phyloP scores from a whole-genome alignment of 2,329 filamentous ascomycete species.

The Phyllosticta citrichinensis region DNA sequence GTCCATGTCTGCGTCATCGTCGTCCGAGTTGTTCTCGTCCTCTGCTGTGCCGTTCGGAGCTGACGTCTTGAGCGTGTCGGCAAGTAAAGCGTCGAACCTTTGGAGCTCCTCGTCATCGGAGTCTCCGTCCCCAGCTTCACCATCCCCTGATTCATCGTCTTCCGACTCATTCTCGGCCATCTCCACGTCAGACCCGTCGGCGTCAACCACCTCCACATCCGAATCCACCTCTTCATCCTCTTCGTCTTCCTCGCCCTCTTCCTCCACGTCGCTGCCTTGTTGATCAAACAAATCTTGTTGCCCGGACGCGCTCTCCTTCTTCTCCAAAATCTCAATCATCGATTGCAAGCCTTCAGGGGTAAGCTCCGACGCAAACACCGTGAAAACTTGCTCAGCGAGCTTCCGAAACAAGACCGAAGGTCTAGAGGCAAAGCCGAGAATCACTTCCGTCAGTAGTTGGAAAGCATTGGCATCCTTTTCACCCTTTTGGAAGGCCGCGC shows the following conservation, averaged over 20 bases:
- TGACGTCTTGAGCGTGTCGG: conserved; percentile 61
- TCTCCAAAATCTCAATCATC: conserved; percentile 58
- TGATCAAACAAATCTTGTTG: conserved; percentile 79
- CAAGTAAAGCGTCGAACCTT: conserved; percentile 66
- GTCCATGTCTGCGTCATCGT: conserved; percentile 69
- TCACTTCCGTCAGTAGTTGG: conserved; percentile 71
- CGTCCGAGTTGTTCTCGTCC: conserved; percentile 46
- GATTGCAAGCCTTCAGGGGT: conserved; percentile 62
- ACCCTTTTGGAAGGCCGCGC: conserved; percentile 22
- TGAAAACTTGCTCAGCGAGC: conserved; percentile 80
- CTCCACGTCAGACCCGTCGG: conserved; percentile 15
- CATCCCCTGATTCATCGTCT: conserved; percentile 14
- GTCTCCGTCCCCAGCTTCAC: conserved; percentile 21
- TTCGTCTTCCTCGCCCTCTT: conserved; percentile 38
- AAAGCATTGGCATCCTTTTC: conserved; percentile 35
- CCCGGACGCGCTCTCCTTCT: conserved; percentile 71
- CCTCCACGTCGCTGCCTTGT: conserved; percentile 31
- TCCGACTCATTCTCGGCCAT: conserved; percentile 18
- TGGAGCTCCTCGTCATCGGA: conserved; percentile 42
- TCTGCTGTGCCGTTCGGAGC: conserved; percentile 50
- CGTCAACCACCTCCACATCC: conserved; percentile 36
- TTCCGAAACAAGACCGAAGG: conserved; percentile 77
- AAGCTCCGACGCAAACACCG: conserved; percentile 66
- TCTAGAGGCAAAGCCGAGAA: conserved; percentile 82
- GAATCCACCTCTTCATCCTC: conserved; percentile 35